Evolutionary conservation across 2,329 filamentous ascomycete species (phyloP).

Genomic region (Phyllosticta ampelicida): DNA sequence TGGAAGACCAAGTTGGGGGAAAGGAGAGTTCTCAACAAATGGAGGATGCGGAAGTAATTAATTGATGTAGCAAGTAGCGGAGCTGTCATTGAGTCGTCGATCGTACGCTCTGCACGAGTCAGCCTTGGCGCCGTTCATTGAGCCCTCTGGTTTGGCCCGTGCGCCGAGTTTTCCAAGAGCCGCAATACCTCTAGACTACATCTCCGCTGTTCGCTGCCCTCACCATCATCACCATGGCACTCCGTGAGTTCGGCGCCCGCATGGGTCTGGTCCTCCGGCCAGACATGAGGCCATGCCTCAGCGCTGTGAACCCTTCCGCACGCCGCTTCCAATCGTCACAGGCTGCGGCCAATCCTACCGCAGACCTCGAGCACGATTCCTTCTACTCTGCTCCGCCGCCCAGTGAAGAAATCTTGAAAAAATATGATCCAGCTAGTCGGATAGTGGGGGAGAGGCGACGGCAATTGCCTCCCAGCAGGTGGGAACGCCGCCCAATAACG

Average conservation of each 20-base stretch:
- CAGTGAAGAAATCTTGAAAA: constrained; percentile 32
- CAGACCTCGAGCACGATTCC: constrained; percentile 38
- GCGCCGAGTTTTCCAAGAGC: constrained; percentile 9
- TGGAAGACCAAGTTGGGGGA: not conserved
- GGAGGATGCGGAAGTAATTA: not conserved
- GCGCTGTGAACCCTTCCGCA: constrained; percentile 16
- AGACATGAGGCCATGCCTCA: constrained; percentile 18
- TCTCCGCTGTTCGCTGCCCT: constrained; percentile 12
- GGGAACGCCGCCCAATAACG: constrained; percentile 10
- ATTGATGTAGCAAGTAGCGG: not conserved
- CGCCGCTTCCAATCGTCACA: constrained; percentile 39
- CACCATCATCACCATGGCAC: constrained; percentile 21
- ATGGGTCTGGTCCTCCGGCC: constrained; percentile 18
- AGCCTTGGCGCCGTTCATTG: not conserved
- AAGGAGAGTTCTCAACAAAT: constrained; percentile 6
- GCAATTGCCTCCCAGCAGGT: constrained; percentile 45
- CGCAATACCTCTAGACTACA: constrained; percentile 1
- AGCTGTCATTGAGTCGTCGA: not conserved
- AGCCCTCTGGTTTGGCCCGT: constrained; percentile 2
- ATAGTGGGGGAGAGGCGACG: constrained; percentile 30
- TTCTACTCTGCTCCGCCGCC: constrained; percentile 32
- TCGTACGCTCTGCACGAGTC: not conserved
- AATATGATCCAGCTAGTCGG: constrained; percentile 39
- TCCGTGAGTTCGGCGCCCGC: constrained; percentile 26
- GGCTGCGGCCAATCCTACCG: constrained; percentile 24